Base-by-base conservation (phyloP, 768 basidiomycete genomes). In the Amanita exitialis region DNA sequence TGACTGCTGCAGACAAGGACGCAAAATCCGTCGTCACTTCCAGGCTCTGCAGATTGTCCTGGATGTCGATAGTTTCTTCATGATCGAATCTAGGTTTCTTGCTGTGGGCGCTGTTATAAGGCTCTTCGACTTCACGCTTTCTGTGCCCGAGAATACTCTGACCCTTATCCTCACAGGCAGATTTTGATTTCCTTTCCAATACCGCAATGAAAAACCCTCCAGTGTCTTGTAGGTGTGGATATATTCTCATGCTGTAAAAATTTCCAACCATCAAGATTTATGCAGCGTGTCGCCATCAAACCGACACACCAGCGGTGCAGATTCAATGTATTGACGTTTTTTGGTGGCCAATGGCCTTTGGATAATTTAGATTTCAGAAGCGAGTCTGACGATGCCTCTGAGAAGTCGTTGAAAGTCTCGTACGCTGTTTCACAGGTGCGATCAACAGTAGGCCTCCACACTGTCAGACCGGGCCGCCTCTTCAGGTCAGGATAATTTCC, bases 131-230 rank as follows among this genome's bases (percentile, higher is more conserved):
- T n/a, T 77, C 75, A 13, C 83, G 72, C 62, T 86, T 86, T 52
- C 72, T 71, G 35, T 71, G 69, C 45, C 71, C 70, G 18, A 32
- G 52, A 45, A 8, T 52, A 51, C 44, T 36, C 20, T 12, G 43
- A 37, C 27, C 25, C 16, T 34, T 27, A 16, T 5, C 35, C 51
- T 6, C 15, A 20, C 15, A 37, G 37, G n/a, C n/a, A 18, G 30
- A 30, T 42, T 42, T 13, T 30, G 6, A 53, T 8, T 69, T 77
- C 60, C 74, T 78, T 61, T 86, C 76, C 32, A 97, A 65, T 0
- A 96, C 86, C 9, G 92, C 92, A n/a, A 99, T 82, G 62, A 96
- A 99, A 69, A 99, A 99, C 0, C 93, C 96, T 2, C 96, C 96
- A 0, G 93, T 90, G 61, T 99, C 89, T 66, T 98, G 96, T 7